Evolutionary conservation across 2,329 filamentous ascomycete genomes (phyloP), one percentile per base, ranked within the genome.

Genomic region (Xylaria sp.): DNA sequence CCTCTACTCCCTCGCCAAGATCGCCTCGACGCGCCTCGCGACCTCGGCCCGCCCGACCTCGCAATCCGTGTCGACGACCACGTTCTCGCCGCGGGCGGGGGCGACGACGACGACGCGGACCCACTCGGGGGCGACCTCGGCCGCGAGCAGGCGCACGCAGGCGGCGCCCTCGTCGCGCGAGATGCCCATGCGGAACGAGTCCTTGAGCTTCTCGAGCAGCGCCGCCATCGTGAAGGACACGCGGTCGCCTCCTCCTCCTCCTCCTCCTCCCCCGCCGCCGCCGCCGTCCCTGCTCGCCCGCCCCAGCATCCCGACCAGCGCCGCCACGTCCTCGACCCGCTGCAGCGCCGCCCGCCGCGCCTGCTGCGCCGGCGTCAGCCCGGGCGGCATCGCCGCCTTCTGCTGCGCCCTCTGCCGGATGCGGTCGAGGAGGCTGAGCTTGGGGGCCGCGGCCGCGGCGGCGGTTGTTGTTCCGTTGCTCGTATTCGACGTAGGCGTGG

Each of bases 391-490:
- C 56, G 71, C 58, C 62, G 79, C 66, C 68, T 81, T 69, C 68
- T 82, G 77, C 61, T 80, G 71, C 62, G 89, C 83, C 75, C 93
- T 93, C 50, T 81, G 78, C 59, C 88, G 86, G 59, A 95, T 83
- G 44, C 89, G 87, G 69, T 92, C 89, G 52, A 94, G 78, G 20
- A 95, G 82, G 48, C 83, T 84, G 75, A 88, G 85, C 73, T 86
- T 78, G 42, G 72, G 71, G 24, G 73, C 60, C 50, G 71, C 61
- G 0, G 70, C 53, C 4, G 70, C 61, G 29, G 40, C 65, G 64
- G 49, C 61, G 7, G 66, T 9, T 2, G 17, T 39, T 24, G 5
- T 44, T 11, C 26, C 42, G 68, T 59, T 66, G 69, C 42, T 34
- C n/a, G 64, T 64, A 55, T 64, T 44, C 56, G 70, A 64, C 13